Evolutionary conservation across 2,329 filamentous ascomycete species (phyloP).

Genomic region (Apiospora arundinis): DNA sequence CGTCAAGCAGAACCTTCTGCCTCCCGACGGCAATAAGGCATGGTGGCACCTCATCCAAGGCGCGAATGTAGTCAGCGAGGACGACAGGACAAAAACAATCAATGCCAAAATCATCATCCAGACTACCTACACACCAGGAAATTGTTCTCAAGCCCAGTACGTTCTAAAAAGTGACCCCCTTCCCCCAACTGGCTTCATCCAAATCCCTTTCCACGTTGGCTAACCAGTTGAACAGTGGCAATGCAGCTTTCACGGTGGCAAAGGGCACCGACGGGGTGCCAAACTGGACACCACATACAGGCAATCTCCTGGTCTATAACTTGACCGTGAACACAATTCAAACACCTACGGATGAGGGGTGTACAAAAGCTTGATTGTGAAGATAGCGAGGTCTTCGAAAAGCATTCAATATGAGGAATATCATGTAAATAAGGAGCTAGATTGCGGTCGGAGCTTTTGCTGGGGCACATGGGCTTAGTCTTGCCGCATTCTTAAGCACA

Average conservation of each 20-base stretch:
- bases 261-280: slow-evolving; percentile 24
- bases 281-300: slow-evolving; percentile 26
- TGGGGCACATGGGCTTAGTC: no score
- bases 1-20: slow-evolving; percentile 26
- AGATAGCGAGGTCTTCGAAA: background rate
- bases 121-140: slow-evolving; percentile 26
- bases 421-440: no score
- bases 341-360: slow-evolving; percentile 5
- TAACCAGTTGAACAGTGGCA: slow-evolving; percentile 20
- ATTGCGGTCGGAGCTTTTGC: background rate
- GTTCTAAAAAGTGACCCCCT: background rate
- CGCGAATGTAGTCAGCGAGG: slow-evolving; percentile 25
- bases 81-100: slow-evolving; percentile 24
- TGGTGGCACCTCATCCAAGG: slow-evolving; percentile 28
- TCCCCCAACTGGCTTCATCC: background rate
- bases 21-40: slow-evolving; percentile 26
- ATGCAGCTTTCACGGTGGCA: slow-evolving; percentile 26
- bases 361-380: background rate
- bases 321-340: slow-evolving; percentile 21
- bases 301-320: slow-evolving; percentile 25
- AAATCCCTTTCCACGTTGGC: background rate
- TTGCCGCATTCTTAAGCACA: no score
- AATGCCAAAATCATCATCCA: slow-evolving; percentile 26
- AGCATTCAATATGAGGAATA: no score
- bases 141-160: slow-evolving; percentile 28